Percentiles rank a stretch among this genome's conserved stretches.
Conservation (phyloP, 1,284 basidiomycete species). For the Nidula niveotomentosa region DNA sequence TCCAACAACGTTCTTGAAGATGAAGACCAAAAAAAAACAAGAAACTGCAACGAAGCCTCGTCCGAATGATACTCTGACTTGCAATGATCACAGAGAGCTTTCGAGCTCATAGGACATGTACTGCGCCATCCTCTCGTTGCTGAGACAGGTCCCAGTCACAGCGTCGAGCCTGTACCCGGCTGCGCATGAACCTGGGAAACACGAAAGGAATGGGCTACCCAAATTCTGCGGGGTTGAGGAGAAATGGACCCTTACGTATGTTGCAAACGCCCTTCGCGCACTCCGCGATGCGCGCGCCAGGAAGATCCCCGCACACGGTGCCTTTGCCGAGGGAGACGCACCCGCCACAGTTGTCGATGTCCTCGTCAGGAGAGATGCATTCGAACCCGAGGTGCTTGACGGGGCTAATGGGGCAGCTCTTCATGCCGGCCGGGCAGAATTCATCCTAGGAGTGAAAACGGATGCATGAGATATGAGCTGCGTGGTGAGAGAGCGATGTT, state of each 20-base stretch:
- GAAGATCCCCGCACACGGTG: constrained; percentile 10
- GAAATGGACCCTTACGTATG: constrained; percentile 5
- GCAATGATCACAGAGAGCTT: no score
- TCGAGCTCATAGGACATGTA: no score
- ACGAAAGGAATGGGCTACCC: background rate
- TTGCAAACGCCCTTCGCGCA: constrained; percentile 10
- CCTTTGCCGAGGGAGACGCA: constrained; percentile 13
- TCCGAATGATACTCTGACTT: no score
- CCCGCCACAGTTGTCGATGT: constrained; percentile 17
- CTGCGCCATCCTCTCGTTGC: no score
- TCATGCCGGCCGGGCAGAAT: constrained; percentile 8
- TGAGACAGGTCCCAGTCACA: background rate
- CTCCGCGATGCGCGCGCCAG: constrained; percentile 9
- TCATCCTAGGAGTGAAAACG: background rate
- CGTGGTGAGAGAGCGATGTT: no score
- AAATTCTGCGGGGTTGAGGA: background rate
- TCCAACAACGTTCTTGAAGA: no score
- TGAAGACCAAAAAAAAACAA: no score
- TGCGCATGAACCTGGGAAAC: background rate
- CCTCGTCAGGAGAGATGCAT: constrained; percentile 10
- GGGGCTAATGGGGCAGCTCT: constrained; percentile 10
- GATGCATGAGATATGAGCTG: no score
- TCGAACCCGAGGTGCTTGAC: constrained; percentile 5
- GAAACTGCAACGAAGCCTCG: no score
- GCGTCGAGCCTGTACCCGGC: background rate